Evolutionary conservation across 78 protist genomes (phyloP).

Genomic region (Dictyostelium brefeldianum): DNA sequence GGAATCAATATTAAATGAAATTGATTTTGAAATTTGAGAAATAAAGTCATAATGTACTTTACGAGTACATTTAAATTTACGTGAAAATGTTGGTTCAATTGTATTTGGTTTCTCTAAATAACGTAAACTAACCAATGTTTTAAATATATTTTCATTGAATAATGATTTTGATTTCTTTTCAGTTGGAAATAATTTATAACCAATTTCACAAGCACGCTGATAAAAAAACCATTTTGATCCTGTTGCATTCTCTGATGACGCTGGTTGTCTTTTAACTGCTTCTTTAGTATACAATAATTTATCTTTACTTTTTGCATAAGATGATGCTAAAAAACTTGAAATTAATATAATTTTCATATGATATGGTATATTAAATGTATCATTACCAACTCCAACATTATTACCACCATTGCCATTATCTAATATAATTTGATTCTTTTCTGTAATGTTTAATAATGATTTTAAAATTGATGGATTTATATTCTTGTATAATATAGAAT

Average conservation of each 20-base stretch:
- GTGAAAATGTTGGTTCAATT: not conserved
- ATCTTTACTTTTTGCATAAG: slow-evolving; percentile 8
- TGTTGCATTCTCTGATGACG: not conserved
- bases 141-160: not conserved
- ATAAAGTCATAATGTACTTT: not conserved
- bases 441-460: not conserved
- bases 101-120: not conserved
- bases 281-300: not conserved
- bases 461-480: not conserved
- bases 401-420: not conserved
- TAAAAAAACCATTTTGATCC: not conserved
- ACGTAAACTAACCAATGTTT: not conserved
- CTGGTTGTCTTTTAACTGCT: not conserved
- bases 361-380: not conserved
- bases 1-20: not conserved
- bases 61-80: not conserved
- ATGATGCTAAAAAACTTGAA: slow-evolving; percentile 17
- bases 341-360: not conserved
- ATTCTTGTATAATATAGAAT: not conserved
- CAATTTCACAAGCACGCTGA: not conserved
- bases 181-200: not conserved
- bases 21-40: not conserved
- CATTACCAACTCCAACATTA: not conserved
- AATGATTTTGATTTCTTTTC: not conserved
- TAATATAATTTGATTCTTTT: not conserved